Evolutionary conservation across 2,329 filamentous ascomycete genomes (phyloP).

Genomic region (Emergomyces pasteurianus): DNA sequence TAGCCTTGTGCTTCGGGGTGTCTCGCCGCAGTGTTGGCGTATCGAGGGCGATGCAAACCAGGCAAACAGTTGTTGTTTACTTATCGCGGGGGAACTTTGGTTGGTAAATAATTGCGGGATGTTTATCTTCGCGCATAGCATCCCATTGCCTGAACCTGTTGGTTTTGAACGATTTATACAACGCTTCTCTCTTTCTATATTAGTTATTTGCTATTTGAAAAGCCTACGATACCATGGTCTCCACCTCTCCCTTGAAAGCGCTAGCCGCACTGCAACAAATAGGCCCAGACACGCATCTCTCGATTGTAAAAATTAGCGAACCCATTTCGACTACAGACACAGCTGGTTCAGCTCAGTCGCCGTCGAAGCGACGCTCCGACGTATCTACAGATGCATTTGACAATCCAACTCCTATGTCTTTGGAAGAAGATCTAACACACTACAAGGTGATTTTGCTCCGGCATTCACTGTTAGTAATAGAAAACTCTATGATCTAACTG

Average conservation of each 20-base stretch:
- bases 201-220: background rate
- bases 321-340: constrained; percentile 46
- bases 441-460: constrained; percentile 57
- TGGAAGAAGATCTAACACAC: constrained; percentile 74
- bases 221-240: constrained; percentile 9
- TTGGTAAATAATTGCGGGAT: background rate
- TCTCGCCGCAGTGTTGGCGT: background rate
- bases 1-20: background rate
- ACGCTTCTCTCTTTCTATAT: background rate
- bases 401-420: constrained; percentile 58
- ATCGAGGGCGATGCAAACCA: background rate
- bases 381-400: constrained; percentile 54
- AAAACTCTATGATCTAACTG: background rate
- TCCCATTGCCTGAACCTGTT: background rate
- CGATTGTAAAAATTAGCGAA: constrained; percentile 66
- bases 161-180: background rate
- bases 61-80: background rate
- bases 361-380: constrained; percentile 54
- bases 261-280: constrained; percentile 42
- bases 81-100: background rate
- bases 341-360: constrained; percentile 17
- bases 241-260: constrained; percentile 15
- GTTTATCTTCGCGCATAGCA: background rate
- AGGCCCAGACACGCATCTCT: constrained; percentile 41
- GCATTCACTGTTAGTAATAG: background rate